These are phyloP conservation scores for Puccinia polysora DNA, from an alignment of 1,284 basidiomycete species.

Conservation along the genomic window DNA sequence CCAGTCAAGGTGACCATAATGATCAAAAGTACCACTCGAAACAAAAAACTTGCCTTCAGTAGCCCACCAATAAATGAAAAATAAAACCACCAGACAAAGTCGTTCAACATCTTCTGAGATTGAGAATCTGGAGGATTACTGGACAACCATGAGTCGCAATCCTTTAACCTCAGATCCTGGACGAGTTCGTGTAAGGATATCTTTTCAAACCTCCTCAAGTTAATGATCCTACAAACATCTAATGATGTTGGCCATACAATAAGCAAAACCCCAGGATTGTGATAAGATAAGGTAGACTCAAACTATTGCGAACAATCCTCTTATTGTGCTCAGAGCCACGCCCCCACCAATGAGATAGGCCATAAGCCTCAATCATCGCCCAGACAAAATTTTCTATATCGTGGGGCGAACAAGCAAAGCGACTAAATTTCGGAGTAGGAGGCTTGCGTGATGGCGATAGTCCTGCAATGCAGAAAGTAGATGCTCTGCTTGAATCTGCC, in stretches of 20 bases:
- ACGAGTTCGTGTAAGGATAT: no score
- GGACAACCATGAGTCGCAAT: conserved; percentile 72
- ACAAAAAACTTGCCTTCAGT: conserved; percentile 61
- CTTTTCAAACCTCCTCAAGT: conserved; percentile 71
- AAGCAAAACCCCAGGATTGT: no score
- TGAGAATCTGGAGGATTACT: conserved; percentile 51
- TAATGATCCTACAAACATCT: conserved; percentile 71
- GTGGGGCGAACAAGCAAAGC: not conserved
- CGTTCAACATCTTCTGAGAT: conserved; percentile 63
- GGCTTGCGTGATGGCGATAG: no score
- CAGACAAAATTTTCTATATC: not conserved
- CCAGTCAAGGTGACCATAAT: conserved; percentile 79
- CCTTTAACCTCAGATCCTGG: conserved; percentile 71
- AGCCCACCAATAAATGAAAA: conserved; percentile 76
- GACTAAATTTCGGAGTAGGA: no score
- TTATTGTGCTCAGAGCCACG: no score
- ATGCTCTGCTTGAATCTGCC: not conserved
- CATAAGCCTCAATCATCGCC: not conserved
- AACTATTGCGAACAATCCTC: no score
- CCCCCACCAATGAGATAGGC: no score
- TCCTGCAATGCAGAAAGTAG: not conserved
- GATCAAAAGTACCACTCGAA: not conserved
- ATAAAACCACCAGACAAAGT: conserved; percentile 88
- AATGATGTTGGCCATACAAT: no score
- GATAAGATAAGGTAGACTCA: no score